A percentile compares a stretch with the other conserved stretches of the same genome.
These are phyloP conservation scores for Pelargonium nanum DNA, from an alignment of 345 rosid genomes.

Conservation along the genomic window DNA sequence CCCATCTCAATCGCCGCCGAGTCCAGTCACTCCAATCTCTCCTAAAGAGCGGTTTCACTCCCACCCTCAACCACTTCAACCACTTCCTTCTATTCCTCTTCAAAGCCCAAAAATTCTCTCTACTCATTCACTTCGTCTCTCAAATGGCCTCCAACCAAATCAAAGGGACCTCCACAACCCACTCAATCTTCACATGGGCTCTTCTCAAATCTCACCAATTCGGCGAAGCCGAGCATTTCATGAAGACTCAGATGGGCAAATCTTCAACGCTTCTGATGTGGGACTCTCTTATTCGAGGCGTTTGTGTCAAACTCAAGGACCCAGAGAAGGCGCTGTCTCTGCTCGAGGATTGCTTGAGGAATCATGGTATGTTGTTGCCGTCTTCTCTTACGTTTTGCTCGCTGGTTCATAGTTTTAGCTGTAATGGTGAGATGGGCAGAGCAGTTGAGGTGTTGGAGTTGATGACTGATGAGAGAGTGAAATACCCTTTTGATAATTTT, in stretches of 20 bases:
- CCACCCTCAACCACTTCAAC: conserved; percentile 36
- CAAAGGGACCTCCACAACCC: conserved; percentile 23
- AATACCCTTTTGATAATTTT: conserved; percentile 55
- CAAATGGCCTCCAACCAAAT: conserved; percentile 27
- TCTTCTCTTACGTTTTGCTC: conserved; percentile 46
- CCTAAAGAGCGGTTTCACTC: conserved; percentile 43
- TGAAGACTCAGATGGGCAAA: conserved; percentile 30
- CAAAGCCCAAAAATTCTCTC: conserved; percentile 17
- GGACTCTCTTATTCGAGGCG: conserved; percentile 50
- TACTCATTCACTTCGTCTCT: conserved; percentile 22
- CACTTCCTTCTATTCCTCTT: conserved; percentile 34
- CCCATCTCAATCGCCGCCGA: conserved; percentile 3
- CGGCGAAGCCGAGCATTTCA: conserved; percentile 49
- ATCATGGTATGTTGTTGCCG: conserved; percentile 41
- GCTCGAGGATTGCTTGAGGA: conserved; percentile 36
- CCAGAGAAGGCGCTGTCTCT: conserved; percentile 37
- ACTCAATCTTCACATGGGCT: conserved; percentile 38
- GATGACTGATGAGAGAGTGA: conserved; percentile 37
- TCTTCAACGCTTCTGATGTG: conserved; percentile 21
- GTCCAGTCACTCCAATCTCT: conserved; percentile 21
- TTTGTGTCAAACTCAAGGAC: conserved; percentile 27
- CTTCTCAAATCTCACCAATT: conserved; percentile 42
- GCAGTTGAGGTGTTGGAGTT: conserved; percentile 58
- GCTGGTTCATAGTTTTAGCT: conserved; percentile 43
- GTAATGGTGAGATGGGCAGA: conserved; percentile 35